A percentile compares a stretch with the other conserved stretches of the same genome.
Conservation (phyloP, 805 yeast genomes). For the Kockiozyma suomiensis region DNA sequence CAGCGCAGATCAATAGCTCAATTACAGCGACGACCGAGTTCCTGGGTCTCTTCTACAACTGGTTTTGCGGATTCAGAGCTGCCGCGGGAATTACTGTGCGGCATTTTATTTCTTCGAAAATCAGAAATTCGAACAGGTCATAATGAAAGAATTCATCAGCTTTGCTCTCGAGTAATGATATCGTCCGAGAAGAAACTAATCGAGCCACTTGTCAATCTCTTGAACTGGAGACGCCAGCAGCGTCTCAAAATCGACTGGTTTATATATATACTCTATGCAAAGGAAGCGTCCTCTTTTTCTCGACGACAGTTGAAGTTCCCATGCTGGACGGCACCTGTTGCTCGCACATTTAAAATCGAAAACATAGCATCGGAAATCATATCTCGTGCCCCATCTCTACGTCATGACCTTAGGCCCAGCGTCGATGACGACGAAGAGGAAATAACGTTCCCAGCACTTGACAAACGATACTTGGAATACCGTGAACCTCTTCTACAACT, state of each 20-base stretch:
- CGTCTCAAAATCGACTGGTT: conserved; percentile 22
- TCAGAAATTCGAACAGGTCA: conserved; percentile 17
- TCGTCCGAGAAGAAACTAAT: background rate
- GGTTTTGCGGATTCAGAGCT: conserved; percentile 1
- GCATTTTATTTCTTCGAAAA: conserved; percentile 14
- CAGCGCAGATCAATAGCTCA: too few relatives aligned
- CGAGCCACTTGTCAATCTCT: conserved; percentile 2
- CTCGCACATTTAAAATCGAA: conserved; percentile 13
- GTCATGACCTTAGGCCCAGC: conserved; percentile 10
- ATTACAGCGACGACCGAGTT: background rate
- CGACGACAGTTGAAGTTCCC: background rate
- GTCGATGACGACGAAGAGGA: conserved; percentile 4
- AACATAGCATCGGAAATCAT: background rate
- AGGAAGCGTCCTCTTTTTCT: background rate
- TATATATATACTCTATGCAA: background rate
- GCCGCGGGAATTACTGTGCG: conserved; percentile 6
- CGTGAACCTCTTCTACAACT: conserved; percentile 25
- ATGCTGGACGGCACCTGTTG: conserved; percentile 17
- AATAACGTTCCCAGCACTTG: conserved; percentile 7
- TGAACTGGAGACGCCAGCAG: conserved; percentile 23
- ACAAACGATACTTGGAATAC: conserved; percentile 12
- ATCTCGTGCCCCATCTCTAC: background rate
- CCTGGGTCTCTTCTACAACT: conserved; percentile 1
- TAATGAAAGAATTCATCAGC: conserved; percentile 12
- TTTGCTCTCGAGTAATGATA: conserved; percentile 12